phyloP scores from a whole-genome alignment of 495 filamentous ascomycete genomes.

The Neurospora pannonica region DNA sequence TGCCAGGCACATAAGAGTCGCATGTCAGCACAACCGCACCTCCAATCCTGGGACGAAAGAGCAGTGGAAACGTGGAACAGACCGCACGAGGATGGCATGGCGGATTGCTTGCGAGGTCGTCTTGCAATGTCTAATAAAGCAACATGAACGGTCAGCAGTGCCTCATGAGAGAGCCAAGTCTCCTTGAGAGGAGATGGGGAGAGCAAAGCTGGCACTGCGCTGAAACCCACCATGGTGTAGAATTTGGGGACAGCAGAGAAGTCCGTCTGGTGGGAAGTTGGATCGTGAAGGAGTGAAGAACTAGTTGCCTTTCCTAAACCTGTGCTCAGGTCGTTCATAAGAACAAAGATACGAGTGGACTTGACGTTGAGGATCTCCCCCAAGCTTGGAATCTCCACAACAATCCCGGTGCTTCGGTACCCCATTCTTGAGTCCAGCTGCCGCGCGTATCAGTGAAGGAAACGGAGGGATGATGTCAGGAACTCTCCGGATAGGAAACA shows the following conservation, averaged over 20 bases:
- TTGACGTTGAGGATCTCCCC: neutral
- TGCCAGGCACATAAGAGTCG: constrained; percentile 14
- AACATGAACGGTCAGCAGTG: neutral
- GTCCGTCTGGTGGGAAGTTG: neutral
- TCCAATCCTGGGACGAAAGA: neutral
- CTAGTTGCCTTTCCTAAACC: neutral
- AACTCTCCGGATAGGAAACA: neutral
- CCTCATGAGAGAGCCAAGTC: neutral
- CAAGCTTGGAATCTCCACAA: neutral
- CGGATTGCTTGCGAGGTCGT: constrained; percentile 64
- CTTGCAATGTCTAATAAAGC: constrained; percentile 35
- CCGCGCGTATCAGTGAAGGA: neutral
- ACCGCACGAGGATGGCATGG: constrained; percentile 87
- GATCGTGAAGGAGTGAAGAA: neutral
- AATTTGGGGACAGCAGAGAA: neutral
- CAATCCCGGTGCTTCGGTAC: neutral
- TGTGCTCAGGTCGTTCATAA: neutral
- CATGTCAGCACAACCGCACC: constrained; percentile 4
- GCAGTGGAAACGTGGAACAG: constrained; percentile 28
- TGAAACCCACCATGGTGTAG: constrained; percentile 3
- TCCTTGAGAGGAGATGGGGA: neutral
- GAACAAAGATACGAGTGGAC: neutral
- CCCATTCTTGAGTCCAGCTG: neutral
- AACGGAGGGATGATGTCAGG: neutral
- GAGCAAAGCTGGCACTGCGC: neutral